phyloP scores from a whole-genome alignment of 805 yeast species.

The Ogataea salicorniae region DNA sequence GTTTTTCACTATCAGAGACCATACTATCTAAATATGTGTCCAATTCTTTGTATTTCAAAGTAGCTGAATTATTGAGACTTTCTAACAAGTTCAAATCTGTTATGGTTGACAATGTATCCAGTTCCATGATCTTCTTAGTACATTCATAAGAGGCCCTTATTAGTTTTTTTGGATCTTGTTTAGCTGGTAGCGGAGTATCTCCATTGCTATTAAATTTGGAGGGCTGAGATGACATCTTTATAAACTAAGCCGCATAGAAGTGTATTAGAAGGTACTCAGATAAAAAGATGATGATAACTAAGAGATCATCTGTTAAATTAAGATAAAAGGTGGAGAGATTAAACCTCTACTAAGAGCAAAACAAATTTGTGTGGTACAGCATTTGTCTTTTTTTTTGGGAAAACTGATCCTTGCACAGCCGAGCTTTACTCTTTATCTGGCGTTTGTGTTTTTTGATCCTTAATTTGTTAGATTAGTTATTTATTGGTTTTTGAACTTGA shows the following conservation, averaged over 20 bases:
- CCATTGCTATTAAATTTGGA: not conserved
- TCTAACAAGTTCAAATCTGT: slow-evolving; percentile 44
- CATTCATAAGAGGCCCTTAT: slow-evolving; percentile 27
- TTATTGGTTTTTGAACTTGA: too few relatives aligned
- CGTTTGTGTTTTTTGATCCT: too few relatives aligned
- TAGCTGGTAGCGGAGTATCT: slow-evolving; percentile 1
- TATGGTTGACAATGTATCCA: slow-evolving; percentile 32
- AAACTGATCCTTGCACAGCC: too few relatives aligned
- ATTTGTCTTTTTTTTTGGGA: too few relatives aligned
- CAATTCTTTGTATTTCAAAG: slow-evolving; percentile 43
- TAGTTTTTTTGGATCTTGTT: slow-evolving; percentile 22
- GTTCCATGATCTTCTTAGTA: slow-evolving; percentile 29
- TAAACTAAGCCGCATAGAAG: not conserved
- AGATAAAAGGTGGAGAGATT: too few relatives aligned
- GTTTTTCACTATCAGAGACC: slow-evolving; percentile 11
- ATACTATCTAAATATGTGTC: slow-evolving; percentile 35
- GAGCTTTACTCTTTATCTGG: too few relatives aligned
- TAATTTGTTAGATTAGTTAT: too few relatives aligned
- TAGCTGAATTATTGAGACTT: slow-evolving; percentile 54
- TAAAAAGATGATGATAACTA: too few relatives aligned
- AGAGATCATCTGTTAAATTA: too few relatives aligned
- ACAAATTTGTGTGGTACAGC: too few relatives aligned
- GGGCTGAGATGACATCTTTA: not conserved
- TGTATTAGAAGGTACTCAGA: not conserved
- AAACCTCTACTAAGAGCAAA: too few relatives aligned